Conservation (phyloP, 2,329 filamentous ascomycete genomes). For the Hortaea werneckii region DNA sequence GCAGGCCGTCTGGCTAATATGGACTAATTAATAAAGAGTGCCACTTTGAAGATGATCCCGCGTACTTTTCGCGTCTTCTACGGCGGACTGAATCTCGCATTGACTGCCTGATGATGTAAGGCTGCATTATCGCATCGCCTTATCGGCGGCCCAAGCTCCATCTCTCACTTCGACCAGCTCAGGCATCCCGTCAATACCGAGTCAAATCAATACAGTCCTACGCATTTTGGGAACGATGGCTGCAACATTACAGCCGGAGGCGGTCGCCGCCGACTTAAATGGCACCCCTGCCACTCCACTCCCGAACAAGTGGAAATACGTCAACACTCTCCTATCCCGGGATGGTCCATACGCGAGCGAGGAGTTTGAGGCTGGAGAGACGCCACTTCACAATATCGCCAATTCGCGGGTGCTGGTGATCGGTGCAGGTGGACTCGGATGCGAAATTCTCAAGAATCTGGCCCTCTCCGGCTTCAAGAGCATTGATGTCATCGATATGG, state of each 20-base stretch:
- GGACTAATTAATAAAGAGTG: too few species aligned
- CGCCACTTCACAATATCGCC: conserved; percentile 49
- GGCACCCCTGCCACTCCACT: conserved; percentile 6
- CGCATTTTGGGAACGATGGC: conserved; percentile 7
- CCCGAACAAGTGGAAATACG: conserved; percentile 52
- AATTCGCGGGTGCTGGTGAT: conserved; percentile 55
- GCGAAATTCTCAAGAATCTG: conserved; percentile 92
- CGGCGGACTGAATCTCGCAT: too few species aligned
- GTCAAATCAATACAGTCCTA: too few species aligned
- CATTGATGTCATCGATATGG: conserved; percentile 99
- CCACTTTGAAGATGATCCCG: too few species aligned
- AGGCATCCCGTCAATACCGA: too few species aligned
- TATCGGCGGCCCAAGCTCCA: too few species aligned
- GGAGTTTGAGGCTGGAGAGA: conserved; percentile 34
- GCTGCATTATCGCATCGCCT: too few species aligned
- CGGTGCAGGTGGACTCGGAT: conserved; percentile 86
- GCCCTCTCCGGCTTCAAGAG: conserved; percentile 92
- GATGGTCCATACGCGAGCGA: conserved; percentile 70
- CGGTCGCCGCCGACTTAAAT: conserved; percentile 10
- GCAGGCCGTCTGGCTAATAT: too few species aligned
- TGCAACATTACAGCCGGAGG: conserved; percentile 12
- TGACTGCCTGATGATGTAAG: too few species aligned
- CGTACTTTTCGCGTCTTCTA: too few species aligned
- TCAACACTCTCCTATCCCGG: conserved; percentile 69
- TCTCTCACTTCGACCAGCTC: too few species aligned